Base-by-base conservation (phyloP, 2,329 filamentous ascomycete species). In the Trichoderma lentiforme region DNA sequence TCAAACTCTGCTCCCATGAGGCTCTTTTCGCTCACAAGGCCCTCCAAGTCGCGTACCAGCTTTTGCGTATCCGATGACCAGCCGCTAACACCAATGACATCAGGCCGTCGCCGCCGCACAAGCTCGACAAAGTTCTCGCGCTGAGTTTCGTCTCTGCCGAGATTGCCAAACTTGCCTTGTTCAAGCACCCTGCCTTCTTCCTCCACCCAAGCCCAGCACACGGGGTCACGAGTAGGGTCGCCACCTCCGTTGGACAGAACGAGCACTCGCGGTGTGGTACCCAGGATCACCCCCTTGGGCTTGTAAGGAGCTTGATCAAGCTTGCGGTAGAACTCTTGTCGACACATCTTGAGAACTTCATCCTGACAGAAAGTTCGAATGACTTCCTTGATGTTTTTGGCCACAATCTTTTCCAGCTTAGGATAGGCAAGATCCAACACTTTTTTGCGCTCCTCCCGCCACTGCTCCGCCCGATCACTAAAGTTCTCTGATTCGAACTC, bases 231-330 rank as follows among this genome's bases (percentile, higher is more conserved):
- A 70, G 82, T 83, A 18, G 87, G 84, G 76, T 92, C 90, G 15
- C 93, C 93, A 81, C 91, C 91, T 69, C 96, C 96, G 76, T 95
- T 97, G 4, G 95, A 95, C 26, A 99, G 83, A 5, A 95, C 90
- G 62, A 99, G 87, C 6, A 98, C 94, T 36, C 95, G 92, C 60
- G 96, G 95, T 7, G 92, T 88, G 0, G 95, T 97, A 30, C 96
- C 96, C 51, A 97, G 86, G 24, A 94, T 88, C 89, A 98, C 94
- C 11, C 94, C 95, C 82, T 95, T 95, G 6, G 96, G 95, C 81
- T 98, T 97, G 83, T 95, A 97, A 0, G 96, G 96, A 9, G 96
- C 95, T 82, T 99, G 96, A 78, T 99, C 96, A 28, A 99, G 89
- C 79, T 94, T 93, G 81, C 92, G 91, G 57, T 91, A 92, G 81